Evolutionary conservation across 1,284 basidiomycete genomes (phyloP).

Genomic region (Ganoderma lingzhi): DNA sequence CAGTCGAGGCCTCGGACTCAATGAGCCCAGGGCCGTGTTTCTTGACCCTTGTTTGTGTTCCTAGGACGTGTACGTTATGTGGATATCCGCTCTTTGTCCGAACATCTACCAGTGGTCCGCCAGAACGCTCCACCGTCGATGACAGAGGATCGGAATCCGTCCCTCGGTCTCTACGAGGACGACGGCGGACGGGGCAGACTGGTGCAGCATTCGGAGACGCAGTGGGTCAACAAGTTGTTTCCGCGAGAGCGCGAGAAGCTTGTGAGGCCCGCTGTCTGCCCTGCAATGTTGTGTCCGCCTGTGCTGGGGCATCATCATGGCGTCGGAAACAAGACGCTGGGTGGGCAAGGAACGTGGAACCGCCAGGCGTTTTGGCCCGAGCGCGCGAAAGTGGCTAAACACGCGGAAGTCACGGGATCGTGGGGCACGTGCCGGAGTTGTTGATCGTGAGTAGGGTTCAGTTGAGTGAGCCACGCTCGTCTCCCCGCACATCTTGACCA

Average conservation of each 20-base stretch:
- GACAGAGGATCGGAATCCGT: conserved; percentile 6
- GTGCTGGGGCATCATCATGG: neutral
- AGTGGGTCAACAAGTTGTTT: neutral
- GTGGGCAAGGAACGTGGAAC: neutral
- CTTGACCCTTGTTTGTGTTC: conserved; percentile 1
- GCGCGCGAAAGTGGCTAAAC: conserved; percentile 34
- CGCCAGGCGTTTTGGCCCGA: conserved; percentile 26
- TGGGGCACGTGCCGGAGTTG: conserved; percentile 39
- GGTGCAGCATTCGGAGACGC: neutral
- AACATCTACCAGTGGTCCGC: neutral
- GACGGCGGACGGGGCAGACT: neutral
- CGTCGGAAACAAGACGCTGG: neutral
- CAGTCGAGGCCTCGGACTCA: conserved; percentile 22
- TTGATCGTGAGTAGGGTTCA: conserved; percentile 44
- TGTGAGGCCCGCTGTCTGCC: neutral
- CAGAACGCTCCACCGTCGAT: neutral
- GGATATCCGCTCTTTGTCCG: conserved; percentile 1
- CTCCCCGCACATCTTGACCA: conserved; percentile 32
- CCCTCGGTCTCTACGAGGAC: neutral
- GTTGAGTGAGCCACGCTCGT: conserved; percentile 31
- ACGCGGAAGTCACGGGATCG: conserved; percentile 37
- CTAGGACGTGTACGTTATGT: conserved; percentile 5
- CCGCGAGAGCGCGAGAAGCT: neutral
- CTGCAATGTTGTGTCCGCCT: neutral
- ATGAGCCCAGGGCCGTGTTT: neutral